Conservation (phyloP, 306 rosid genomes). For the Casuarina equisetifolia region DNA sequence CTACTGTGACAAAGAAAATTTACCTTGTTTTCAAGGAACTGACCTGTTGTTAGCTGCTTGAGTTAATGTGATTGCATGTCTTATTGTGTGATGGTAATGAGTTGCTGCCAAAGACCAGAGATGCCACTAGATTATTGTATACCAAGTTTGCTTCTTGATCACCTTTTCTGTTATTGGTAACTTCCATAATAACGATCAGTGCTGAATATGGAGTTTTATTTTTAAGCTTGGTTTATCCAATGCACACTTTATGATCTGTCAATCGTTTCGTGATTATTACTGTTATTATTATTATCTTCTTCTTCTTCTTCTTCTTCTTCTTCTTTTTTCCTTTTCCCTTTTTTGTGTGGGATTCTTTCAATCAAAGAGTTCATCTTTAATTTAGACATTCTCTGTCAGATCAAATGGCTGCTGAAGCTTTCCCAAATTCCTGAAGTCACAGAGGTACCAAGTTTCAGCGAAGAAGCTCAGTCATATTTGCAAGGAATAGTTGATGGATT, state of each 20-base stretch:
- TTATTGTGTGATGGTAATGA: neutral
- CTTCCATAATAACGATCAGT: neutral
- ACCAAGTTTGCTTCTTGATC: neutral
- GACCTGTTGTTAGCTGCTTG: neutral
- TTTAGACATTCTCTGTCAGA: constrained; percentile 37
- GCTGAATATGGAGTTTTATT: neutral
- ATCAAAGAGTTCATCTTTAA: neutral
- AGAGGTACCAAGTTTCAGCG: constrained; percentile 78
- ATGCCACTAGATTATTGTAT: neutral
- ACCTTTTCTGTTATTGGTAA: neutral
- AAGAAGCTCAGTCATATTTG: constrained; percentile 51
- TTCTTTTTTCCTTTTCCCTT: no score
- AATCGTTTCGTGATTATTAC: neutral
- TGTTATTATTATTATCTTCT: neutral
- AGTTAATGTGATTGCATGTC: neutral
- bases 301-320: neutral
- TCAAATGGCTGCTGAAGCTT: constrained; percentile 74
- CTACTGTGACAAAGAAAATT: no score
- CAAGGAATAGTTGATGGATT: constrained; percentile 58
- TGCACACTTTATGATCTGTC: neutral
- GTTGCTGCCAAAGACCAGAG: neutral
- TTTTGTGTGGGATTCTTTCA: neutral
- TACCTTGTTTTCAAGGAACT: neutral
- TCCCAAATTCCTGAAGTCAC: constrained; percentile 59
- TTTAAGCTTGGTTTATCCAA: neutral